Base-by-base conservation (phyloP, 345 rosid genomes). In the Rhodomyrtus tomentosa region DNA sequence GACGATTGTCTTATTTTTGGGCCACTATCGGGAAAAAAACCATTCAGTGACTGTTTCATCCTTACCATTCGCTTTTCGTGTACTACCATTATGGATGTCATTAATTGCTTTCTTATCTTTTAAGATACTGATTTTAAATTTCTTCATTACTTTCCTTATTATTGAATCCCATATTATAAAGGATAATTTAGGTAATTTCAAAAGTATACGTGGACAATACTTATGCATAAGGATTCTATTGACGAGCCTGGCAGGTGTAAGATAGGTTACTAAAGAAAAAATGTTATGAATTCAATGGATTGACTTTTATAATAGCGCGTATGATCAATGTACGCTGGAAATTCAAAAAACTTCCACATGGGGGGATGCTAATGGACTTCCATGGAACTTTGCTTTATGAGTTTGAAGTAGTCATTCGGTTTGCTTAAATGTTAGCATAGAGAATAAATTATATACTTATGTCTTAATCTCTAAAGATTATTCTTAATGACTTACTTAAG, bases 271-370 rank as follows among this genome's bases (percentile, higher is more conserved):
- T 68, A 13, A 13, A 38, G 18, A 68, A 36, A 25, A 53, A 53
- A 53, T 53, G 7, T 21, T 51, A 51, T 51, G 54, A 5, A 16
- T 51, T 51, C 54, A 51, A 18, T 51, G 20, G 10, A 32, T 29
- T 62, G 11, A 62, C 42, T 62, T 62, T 62, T 29, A 18, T 68
- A 12, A 18, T 0, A 0, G 3, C 0, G 6, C 45, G 1, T 1
- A 45, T 68, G 8, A 36, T 68, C 24, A 68, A 32, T 25, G 3
- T 32, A 13, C 24, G 9, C 18, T 68, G 24, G 40, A 68, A 18
- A 32, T 68, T 18, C 13, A 32, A 68, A 68, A 68, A 68, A 6
- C 42, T 68, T 68, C 45, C 45, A 68, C 40, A 4, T 18, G 45
- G 18, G 36, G 42, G 76, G 76, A 68, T 68, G 36, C 45, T 36